Evolutionary conservation across 225 moss, liverwort and hornwort genomes (phyloP), one percentile per base, ranked within the genome.

Genomic region (Sphagnum tenellum): DNA sequence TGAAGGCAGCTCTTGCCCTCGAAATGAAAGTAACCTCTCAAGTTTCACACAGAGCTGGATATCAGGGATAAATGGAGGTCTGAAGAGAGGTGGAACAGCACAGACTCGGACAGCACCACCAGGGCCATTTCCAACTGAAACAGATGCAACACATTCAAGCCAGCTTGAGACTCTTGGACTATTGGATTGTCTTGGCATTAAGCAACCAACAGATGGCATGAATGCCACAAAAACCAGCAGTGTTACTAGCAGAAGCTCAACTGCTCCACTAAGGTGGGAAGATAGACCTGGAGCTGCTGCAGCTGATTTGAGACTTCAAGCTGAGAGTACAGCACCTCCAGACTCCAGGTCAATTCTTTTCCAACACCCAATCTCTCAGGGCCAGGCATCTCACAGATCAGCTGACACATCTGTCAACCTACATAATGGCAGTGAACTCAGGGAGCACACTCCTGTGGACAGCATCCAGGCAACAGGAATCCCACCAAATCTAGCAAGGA

Each of bases 41-140:
- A 44, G 69, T 47, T 45, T 66, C 6, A 49, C 60, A 10, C 59
- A 64, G 44, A 56, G 64, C 65, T 75, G 74, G 74, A 75, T 69
- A 63, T 63, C 67, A 49, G 73, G 68, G 3, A 48, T 54, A 4
- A 74, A 70, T 48, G 63, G 65, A 4, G 65, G 54, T 14, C 48
- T 59, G 12, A 63, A 60, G 69, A 69, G 69, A 64, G 70, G 65
- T 14, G 74, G 65, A 44, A 61, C 74, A 13, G 69, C 74, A 12
- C 74, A 74, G 64, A 64, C 70, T 45, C 60, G 74, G 60, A 75
- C 69, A 55, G 63, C 68, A 60, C 64, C 74, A 3, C 69, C 61
- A n/a, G 64, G 29, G 29, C 29, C 50, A 11, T 50, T 64, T 50
- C 63, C 50, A 5, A 45, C 44, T 46, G 46, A 61, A 61, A 44